Conservation (phyloP, 352 stramenopile species). For the Pythium rishiriense region DNA sequence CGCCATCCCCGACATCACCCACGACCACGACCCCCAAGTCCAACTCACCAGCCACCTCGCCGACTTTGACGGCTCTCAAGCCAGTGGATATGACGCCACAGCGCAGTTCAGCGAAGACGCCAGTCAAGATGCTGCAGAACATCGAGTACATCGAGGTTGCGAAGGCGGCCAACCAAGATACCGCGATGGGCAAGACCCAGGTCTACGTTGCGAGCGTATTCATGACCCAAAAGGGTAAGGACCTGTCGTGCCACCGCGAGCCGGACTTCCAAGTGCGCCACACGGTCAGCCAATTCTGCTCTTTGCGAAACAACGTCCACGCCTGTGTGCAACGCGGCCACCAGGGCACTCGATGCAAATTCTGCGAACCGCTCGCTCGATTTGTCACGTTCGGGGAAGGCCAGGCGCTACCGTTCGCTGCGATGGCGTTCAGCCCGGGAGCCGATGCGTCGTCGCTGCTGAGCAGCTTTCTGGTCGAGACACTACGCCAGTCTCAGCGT, state of each 20-base stretch:
- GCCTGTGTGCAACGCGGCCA: conserved; percentile 13
- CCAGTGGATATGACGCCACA: background rate
- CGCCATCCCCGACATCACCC: background rate
- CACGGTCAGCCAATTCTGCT: conserved; percentile 10
- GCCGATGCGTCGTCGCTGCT: background rate
- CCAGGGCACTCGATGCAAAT: conserved; percentile 6
- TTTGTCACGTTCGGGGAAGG: conserved; percentile 11
- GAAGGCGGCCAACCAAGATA: background rate
- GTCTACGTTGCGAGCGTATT: background rate
- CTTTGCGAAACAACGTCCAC: conserved; percentile 17
- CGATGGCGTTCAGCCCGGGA: background rate
- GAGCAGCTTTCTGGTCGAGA: background rate
- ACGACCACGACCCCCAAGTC: background rate
- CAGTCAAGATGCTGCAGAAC: background rate
- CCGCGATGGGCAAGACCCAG: background rate
- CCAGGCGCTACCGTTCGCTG: background rate
- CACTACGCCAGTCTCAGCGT: background rate
- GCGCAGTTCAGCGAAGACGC: background rate
- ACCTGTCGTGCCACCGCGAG: too few relatives aligned
- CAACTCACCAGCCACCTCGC: background rate
- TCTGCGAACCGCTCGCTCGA: conserved; percentile 8
- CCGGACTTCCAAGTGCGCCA: conserved; percentile 10
- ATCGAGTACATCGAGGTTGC: background rate
- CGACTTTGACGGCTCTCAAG: background rate
- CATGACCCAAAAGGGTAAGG: background rate